Conservation (phyloP, 2,329 filamentous ascomycete species). For the Fusarium sp. region DNA sequence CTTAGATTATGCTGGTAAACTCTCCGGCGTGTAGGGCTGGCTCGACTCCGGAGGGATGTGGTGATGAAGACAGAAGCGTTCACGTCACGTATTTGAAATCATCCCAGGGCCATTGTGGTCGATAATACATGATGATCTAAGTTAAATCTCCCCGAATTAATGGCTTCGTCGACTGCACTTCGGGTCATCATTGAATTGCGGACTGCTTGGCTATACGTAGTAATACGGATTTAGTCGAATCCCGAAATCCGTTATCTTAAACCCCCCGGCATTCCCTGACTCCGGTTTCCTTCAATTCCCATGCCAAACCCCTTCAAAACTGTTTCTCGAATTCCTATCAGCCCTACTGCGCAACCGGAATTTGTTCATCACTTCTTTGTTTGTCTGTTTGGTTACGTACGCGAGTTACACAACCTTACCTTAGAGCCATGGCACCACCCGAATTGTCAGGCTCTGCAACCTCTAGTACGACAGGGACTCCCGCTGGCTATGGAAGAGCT, state of each 20-base stretch:
- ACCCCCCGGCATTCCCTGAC: constrained; percentile 1
- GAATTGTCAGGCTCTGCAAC: constrained; percentile 13
- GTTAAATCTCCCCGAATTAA: not conserved
- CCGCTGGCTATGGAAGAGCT: constrained; percentile 55
- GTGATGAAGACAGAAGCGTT: not conserved
- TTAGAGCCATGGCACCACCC: constrained; percentile 36
- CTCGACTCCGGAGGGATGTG: not conserved
- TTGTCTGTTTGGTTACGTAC: not conserved
- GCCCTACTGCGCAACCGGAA: constrained; percentile 24
- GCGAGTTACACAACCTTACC: constrained; percentile 1
- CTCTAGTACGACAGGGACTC: constrained; percentile 34
- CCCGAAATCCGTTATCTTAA: constrained; percentile 9
- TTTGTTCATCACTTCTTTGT: constrained; percentile 10
- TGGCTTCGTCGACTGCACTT: not conserved
- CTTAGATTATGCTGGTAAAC: too few relatives aligned
- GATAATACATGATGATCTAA: not conserved
- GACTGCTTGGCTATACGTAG: not conserved
- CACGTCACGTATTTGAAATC: not conserved
- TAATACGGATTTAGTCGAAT: constrained; percentile 23
- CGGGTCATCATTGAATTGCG: not conserved
- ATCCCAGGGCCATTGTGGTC: not conserved
- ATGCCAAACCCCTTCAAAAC: constrained; percentile 3
- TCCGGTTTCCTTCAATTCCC: constrained; percentile 9
- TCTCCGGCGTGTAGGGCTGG: not conserved
- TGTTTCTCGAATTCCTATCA: constrained; percentile 15